Conservation (phyloP, 768 basidiomycete genomes). For the Phaeotremella fagi region DNA sequence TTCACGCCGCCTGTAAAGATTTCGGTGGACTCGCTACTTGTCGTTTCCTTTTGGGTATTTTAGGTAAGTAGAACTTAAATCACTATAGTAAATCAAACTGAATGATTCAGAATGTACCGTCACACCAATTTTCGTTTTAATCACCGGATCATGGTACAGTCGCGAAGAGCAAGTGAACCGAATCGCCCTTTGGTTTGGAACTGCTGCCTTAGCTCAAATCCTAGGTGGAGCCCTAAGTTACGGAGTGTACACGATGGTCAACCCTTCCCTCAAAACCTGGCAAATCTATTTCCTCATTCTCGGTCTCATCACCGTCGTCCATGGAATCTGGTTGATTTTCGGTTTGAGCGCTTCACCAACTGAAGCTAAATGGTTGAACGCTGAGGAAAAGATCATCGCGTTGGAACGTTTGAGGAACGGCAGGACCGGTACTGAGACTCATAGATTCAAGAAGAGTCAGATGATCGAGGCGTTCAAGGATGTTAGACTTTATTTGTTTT, state of each 20-base stretch:
- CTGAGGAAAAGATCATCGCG: slow-evolving; percentile 7
- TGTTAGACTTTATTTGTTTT: slow-evolving; percentile 17
- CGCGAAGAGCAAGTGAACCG: slow-evolving; percentile 11
- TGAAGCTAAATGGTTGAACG: slow-evolving; percentile 1
- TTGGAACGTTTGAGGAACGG: slow-evolving; percentile 1
- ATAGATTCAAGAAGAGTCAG: slow-evolving; percentile 17
- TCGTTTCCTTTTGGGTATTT: slow-evolving; percentile 12
- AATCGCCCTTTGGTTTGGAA: slow-evolving; percentile 7
- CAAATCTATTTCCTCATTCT: neutral
- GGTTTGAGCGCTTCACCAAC: slow-evolving; percentile 1
- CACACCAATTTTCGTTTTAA: slow-evolving; percentile 3
- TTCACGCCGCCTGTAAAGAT: slow-evolving; percentile 1
- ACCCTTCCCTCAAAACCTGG: neutral
- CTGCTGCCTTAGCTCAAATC: neutral
- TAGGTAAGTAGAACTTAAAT: no score
- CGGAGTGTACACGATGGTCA: neutral
- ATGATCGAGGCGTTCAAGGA: slow-evolving; percentile 14
- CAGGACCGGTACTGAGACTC: slow-evolving; percentile 9
- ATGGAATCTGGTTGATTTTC: neutral
- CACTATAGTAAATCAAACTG: no score
- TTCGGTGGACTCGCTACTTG: slow-evolving; percentile 8
- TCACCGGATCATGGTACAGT: slow-evolving; percentile 8
- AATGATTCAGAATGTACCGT: slow-evolving; percentile 3
- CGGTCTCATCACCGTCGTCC: slow-evolving; percentile 4
- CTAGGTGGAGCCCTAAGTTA: slow-evolving; percentile 3